Evolutionary conservation across 2,329 filamentous ascomycete species (phyloP), one percentile per base, ranked within the genome.

Genomic region (Davidsoniella neocaledoniae): DNA sequence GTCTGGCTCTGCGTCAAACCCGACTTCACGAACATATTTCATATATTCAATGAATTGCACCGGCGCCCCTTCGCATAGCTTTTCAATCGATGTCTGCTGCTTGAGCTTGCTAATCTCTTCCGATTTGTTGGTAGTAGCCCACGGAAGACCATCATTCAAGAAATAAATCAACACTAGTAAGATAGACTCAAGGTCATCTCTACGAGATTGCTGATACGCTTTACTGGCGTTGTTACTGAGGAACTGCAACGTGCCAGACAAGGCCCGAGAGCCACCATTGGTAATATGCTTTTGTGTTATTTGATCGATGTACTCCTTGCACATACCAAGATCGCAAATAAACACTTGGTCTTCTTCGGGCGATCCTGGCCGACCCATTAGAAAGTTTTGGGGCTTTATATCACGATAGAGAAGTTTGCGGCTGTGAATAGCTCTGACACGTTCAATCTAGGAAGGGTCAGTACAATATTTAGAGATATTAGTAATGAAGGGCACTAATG

Each of bases 321-420:
- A 43, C 46, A 53, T 49, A 47, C 51, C 51, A 12, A 53, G 43
- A 33, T 53, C 51, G n/a, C 49, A 43, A 4, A 53, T 39, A 33
- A 42, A 49, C 19, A 53, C 42, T n/a, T 49, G 29, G 33, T 48
- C 19, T 23, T 36, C 44, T 14, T 46, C 46, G 12, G 36, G 41
- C 6, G 46, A 45, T 12, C 42, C 29, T n/a, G 51, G 25, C 23
- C 26, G 46, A 42, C 51, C 46, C 33, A 94, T 66, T 5, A 94
- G 70, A 58, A 87, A 94, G 57, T 94, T 94, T 61, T 81, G 86
- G 2, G 86, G 86, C 62, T 94, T 94, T 29, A 94, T 69, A 61
- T 94, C 86, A 52, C 86, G 77, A 60, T 94, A 87, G 37, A 94
- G 90, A 63, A 91, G 94, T 54, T 84, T 86, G 57, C 46, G 51